Percentiles rank a stretch among this genome's conserved stretches.
Conservation (phyloP, 441 rosid genomes). For the Macaranga tanarius region DNA sequence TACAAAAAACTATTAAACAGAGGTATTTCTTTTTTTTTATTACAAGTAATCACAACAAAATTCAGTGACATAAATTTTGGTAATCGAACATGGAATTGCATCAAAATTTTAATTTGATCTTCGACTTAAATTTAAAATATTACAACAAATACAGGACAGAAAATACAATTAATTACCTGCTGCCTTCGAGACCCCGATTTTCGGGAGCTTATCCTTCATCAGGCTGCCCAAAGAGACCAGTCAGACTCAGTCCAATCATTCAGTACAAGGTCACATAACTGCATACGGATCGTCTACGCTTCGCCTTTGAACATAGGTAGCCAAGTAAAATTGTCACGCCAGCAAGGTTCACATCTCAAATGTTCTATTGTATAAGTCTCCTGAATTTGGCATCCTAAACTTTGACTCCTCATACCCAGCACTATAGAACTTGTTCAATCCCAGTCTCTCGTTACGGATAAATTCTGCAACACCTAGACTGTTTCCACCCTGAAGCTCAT, state of each 20-base stretch:
- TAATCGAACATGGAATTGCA: too few species aligned
- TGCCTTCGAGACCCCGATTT: slow-evolving; percentile 35
- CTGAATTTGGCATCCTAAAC: slow-evolving; percentile 66
- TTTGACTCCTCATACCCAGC: slow-evolving; percentile 76
- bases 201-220: slow-evolving; percentile 38
- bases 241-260: slow-evolving; percentile 33
- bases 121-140: too few species aligned
- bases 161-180: slow-evolving; percentile 33
- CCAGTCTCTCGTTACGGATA: slow-evolving; percentile 74
- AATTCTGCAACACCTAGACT: slow-evolving; percentile 60
- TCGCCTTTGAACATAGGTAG: slow-evolving; percentile 28
- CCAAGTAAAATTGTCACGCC: slow-evolving; percentile 22
- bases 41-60: not conserved
- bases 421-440: slow-evolving; percentile 50
- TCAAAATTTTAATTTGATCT: too few species aligned
- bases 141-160: not conserved
- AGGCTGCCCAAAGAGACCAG: slow-evolving; percentile 36
- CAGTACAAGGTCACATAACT: slow-evolving; percentile 16
- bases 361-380: slow-evolving; percentile 70
- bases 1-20: too few species aligned
- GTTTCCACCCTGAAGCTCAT: slow-evolving; percentile 63
- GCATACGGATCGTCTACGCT: slow-evolving; percentile 21
- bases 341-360: slow-evolving; percentile 62
- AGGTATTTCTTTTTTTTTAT: too few species aligned
- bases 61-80: not conserved